Percentiles rank a stretch among this genome's conserved stretches.
Evolutionary conservation across 169 alveolate genomes (phyloP).

Genomic region (Eimeria nieschulzi): DNA sequence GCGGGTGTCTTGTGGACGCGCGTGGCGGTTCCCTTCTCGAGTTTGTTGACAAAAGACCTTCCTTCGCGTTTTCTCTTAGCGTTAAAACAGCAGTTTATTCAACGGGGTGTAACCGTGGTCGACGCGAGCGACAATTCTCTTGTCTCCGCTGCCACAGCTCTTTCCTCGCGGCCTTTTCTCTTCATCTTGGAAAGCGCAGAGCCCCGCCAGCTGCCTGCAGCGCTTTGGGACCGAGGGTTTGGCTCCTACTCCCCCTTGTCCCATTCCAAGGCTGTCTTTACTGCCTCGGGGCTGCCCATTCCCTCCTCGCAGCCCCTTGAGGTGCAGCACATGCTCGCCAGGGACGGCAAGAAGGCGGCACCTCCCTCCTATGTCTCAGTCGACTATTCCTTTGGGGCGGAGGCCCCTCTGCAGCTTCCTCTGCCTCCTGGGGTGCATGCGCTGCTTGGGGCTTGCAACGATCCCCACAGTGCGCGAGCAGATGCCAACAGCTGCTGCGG

Average conservation of each 20-base stretch:
- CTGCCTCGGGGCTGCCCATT: conserved; percentile 72
- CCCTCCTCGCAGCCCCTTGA: conserved; percentile 69
- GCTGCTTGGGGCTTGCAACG: conserved; percentile 64
- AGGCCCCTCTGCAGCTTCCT: conserved; percentile 38
- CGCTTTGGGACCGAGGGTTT: conserved; percentile 68
- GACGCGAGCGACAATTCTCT: conserved; percentile 55
- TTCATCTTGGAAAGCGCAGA: conserved; percentile 61
- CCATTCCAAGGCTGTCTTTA: conserved; percentile 62
- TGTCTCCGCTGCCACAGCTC: conserved; percentile 72
- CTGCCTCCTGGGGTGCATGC: conserved; percentile 53
- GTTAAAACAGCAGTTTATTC: conserved; percentile 57
- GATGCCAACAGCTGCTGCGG: conserved; percentile 73
- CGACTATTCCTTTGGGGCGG: conserved; percentile 56
- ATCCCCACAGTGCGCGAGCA: conserved; percentile 23
- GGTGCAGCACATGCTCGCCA: conserved; percentile 33
- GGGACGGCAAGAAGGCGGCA: conserved; percentile 21
- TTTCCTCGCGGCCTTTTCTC: conserved; percentile 70
- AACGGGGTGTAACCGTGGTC: conserved; percentile 43
- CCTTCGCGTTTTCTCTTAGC: conserved; percentile 54
- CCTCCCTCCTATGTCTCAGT: conserved; percentile 63
- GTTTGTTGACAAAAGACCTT: conserved; percentile 55
- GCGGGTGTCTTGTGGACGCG: conserved; percentile 68
- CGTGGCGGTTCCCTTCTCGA: conserved; percentile 57
- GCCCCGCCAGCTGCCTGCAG: conserved; percentile 34
- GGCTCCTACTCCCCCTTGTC: conserved; percentile 68